These are phyloP conservation scores for Boletus rufocinnamomeus DNA, from an alignment of 768 basidiomycete species.

Conservation along the genomic window DNA sequence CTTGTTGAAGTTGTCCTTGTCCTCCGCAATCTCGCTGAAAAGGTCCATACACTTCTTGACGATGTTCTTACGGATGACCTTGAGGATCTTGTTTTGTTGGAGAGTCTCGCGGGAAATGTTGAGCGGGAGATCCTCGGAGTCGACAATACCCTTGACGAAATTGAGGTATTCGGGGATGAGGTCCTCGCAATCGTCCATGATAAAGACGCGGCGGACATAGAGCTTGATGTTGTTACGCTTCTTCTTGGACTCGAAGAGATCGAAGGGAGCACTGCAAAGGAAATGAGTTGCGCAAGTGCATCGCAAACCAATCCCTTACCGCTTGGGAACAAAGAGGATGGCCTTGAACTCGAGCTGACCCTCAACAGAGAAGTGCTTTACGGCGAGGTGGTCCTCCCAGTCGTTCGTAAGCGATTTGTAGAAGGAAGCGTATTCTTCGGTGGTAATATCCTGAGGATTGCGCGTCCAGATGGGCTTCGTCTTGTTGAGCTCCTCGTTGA, in stretches of 20 bases:
- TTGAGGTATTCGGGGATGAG: constrained; percentile 99
- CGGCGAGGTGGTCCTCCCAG: constrained; percentile 99
- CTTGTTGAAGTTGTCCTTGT: constrained; percentile 97
- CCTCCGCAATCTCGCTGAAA: constrained; percentile 95
- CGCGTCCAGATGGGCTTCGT: constrained; percentile 99
- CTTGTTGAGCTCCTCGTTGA: constrained; percentile 99
- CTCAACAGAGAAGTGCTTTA: constrained; percentile 99
- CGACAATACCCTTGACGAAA: constrained; percentile 99
- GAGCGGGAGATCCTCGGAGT: constrained; percentile 98
- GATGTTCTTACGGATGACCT: constrained; percentile 99
- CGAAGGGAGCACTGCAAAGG: constrained; percentile 83
- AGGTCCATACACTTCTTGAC: constrained; percentile 98
- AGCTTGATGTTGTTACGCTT: constrained; percentile 99
- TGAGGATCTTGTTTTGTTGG: constrained; percentile 99
- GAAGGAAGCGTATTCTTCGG: constrained; percentile 93
- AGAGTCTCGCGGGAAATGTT: constrained; percentile 99
- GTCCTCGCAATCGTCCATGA: constrained; percentile 99
- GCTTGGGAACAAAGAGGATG: constrained; percentile 95
- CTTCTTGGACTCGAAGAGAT: constrained; percentile 99
- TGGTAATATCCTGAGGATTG: constrained; percentile 90
- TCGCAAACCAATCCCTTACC: constrained; percentile 48
- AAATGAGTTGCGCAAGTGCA: not conserved
- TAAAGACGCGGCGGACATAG: constrained; percentile 99
- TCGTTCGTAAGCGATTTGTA: constrained; percentile 99
- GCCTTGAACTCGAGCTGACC: constrained; percentile 99